These are phyloP conservation scores for Aspergillus sp. DNA, from an alignment of 2,329 filamentous ascomycete genomes.

Conservation along the genomic window DNA sequence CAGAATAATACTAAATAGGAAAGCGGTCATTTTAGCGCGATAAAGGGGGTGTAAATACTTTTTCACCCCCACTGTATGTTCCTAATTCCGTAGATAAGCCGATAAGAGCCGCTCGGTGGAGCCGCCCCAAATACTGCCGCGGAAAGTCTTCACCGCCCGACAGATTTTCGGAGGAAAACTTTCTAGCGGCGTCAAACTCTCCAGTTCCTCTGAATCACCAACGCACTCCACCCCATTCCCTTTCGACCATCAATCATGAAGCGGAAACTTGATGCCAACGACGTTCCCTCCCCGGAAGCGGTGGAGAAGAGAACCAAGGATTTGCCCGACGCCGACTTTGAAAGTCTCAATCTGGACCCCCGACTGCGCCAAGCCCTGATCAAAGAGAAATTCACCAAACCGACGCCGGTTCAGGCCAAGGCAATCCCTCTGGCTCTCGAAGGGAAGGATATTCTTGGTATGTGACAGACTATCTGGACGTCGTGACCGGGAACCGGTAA, in stretches of 20 bases:
- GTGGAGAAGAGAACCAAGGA: conserved; percentile 23
- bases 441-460: conserved; percentile 78
- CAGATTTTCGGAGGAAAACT: conserved; percentile 32
- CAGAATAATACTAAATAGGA: no score
- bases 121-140: conserved; percentile 22
- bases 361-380: conserved; percentile 83
- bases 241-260: conserved; percentile 42
- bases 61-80: no score
- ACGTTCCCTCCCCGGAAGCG: conserved; percentile 43
- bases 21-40: no score
- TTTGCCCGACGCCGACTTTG: conserved; percentile 59
- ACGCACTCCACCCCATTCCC: no score
- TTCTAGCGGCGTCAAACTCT: conserved; percentile 17
- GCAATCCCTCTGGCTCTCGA: conserved; percentile 85
- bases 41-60: no score
- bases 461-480: neutral
- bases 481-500: neutral
- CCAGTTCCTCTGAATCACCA: conserved; percentile 2
- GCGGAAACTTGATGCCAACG: conserved; percentile 50
- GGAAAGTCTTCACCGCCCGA: conserved; percentile 33
- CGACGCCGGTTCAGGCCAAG: conserved; percentile 84
- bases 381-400: conserved; percentile 77
- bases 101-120: neutral
- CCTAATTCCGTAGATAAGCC: neutral
- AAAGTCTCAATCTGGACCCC: conserved; percentile 75